Evolutionary conservation across 257 asterid species (phyloP), one percentile per base, ranked within the genome.

Genomic region (Asclepias syriaca): DNA sequence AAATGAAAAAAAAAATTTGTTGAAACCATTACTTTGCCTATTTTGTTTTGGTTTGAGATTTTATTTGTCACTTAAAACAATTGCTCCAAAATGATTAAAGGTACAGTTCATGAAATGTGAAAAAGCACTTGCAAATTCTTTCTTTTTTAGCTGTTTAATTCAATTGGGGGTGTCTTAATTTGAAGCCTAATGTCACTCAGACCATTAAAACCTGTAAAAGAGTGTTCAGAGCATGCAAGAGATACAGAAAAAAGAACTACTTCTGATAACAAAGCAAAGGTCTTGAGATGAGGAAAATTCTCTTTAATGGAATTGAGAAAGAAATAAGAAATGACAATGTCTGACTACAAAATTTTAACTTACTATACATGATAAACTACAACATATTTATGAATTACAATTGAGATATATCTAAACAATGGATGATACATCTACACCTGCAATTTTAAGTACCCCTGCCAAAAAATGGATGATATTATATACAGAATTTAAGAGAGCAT

Each of bases 401-500:
- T 60, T 29, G 53, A 43, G 34, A 64, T 60, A 56, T 74, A 45
- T 16, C 58, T 48, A 55, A 21, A 24, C 3, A 65, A 32, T 76
- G 58, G 66, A 75, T 69, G 66, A 75, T 69, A 69, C 21, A 82
- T 65, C 74, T 75, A 71, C 70, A 66, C 45, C 84, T 66, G 51
- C 69, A 68, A 68, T 27, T 63, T 72, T 63, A 59, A 65, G 48
- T 40, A 6, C 8, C 48, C 48, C 73, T 61, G 46, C 66, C 84
- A 77, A 80, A 81, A 43, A 81, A 65, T 74, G 69, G 63, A 56
- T 68, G 39, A 66, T 43, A 24, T 45, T 34, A 18, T 29, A 69
- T 69, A 15, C 70, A 76, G 75, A 70, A 5, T 16, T 29, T 29
- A 29, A 29, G 51, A 24, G 48, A 56, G 13, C 50, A 29, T 29